Evolutionary conservation across 345 rosid species (phyloP), one percentile per base, ranked within the genome.

Genomic region (Isatis tinctoria): DNA sequence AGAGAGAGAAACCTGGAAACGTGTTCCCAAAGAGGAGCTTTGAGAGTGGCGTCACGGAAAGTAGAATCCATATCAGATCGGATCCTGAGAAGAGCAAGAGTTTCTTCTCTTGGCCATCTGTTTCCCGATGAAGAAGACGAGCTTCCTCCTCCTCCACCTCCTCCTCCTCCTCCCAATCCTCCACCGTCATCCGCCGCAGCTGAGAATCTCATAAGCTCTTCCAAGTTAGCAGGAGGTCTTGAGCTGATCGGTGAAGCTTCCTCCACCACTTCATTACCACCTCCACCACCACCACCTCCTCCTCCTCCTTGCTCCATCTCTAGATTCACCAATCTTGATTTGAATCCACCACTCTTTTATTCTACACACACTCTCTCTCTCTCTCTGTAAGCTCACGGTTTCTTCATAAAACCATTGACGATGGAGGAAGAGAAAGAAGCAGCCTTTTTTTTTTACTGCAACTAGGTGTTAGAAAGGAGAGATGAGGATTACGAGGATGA

Each of bases 1-100:
- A 14, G 8, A 72, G 26, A 59, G 73, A 32, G 27, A 49, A 74
- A 93, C 98, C 97, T 88, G 73, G 98, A 90, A 39, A 93, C 88
- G 41, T 88, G 90, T 76, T 90, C 98, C 98, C 98, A 93, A 6
- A 93, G 89, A 37, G 97, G 97, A 64, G 89, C 93, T 77, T 93
- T 93, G 57, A 88, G 84, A 74, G 93, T 80, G 77, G 98, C 90
- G 61, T 90, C 97, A 18, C 89, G 90, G 75, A 93, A 93, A 60
- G 70, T 66, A 6, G 88, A 85, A 67, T 90, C 96, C 98, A 93
- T 93, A 12, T 93, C 98, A 33, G 96, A 87, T 89, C 98, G 85
- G 82, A 90, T 90, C 77, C 78, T 82, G 39, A 93, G 82, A 59
- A 93, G 96, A 8, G 92, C 92, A 35, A 88, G 76, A 14, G 98